Evolutionary conservation across 495 filamentous ascomycete genomes (phyloP).

Genomic region (Amphirosellinia nigrospora): DNA sequence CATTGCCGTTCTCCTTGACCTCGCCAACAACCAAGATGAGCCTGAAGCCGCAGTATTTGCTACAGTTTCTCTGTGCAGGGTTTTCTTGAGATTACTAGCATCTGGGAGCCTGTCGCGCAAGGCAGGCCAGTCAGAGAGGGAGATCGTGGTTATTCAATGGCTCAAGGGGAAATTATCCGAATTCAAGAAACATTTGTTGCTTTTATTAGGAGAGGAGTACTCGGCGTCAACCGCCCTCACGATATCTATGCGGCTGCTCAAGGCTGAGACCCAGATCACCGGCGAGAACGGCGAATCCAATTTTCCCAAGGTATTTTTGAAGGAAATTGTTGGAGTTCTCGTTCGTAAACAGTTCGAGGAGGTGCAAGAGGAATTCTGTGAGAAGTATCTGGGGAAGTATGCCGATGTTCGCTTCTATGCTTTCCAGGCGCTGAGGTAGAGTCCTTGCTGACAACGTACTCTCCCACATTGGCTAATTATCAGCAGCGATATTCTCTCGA

Average conservation of each 20-base stretch:
- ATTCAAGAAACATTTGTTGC: slow-evolving; percentile 64
- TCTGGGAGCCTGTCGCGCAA: slow-evolving; percentile 71
- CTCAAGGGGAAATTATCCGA: slow-evolving; percentile 74
- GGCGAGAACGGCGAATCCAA: slow-evolving; percentile 63
- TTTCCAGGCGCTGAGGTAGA: slow-evolving; percentile 70
- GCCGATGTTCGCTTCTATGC: slow-evolving; percentile 88
- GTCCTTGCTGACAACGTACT: not conserved
- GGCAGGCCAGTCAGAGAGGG: slow-evolving; percentile 69
- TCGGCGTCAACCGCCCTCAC: slow-evolving; percentile 67
- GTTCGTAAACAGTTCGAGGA: slow-evolving; percentile 63
- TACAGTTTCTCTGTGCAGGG: slow-evolving; percentile 81
- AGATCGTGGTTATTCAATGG: slow-evolving; percentile 78
- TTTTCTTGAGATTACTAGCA: slow-evolving; percentile 84
- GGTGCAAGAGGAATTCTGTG: slow-evolving; percentile 70
- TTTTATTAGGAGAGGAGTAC: slow-evolving; percentile 60
- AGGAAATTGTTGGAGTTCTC: slow-evolving; percentile 64
- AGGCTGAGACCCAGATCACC: slow-evolving; percentile 71
- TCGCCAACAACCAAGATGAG: slow-evolving; percentile 54
- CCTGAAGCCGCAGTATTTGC: slow-evolving; percentile 57
- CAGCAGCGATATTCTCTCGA: slow-evolving; percentile 46
- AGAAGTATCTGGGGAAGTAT: slow-evolving; percentile 77
- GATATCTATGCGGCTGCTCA: slow-evolving; percentile 81
- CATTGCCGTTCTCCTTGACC: slow-evolving; percentile 73
- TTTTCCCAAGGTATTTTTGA: slow-evolving; percentile 70
- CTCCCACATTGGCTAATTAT: slow-evolving; percentile 25